phyloP scores from a whole-genome alignment of 2,329 filamentous ascomycete species.

The Ophiostoma piceae region DNA sequence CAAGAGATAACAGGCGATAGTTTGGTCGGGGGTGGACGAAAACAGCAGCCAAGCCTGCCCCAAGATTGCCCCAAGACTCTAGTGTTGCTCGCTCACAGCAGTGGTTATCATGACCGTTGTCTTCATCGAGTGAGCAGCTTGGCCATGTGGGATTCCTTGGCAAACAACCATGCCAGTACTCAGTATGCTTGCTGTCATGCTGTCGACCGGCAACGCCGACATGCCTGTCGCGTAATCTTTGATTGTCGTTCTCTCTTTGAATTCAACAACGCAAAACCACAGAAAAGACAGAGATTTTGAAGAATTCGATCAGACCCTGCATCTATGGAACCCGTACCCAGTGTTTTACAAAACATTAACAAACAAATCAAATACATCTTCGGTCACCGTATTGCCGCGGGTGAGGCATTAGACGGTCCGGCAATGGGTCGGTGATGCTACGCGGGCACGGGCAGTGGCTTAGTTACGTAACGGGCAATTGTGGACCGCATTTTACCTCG shows the following conservation, averaged over 20 bases:
- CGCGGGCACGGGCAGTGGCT: conserved; percentile 1
- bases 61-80: background rate
- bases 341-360: background rate
- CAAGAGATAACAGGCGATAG: conserved; percentile 13
- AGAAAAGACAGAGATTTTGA: background rate
- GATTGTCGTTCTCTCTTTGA: too few species aligned
- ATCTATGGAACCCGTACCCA: background rate
- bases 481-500: background rate
- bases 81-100: background rate
- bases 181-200: background rate
- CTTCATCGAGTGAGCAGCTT: background rate
- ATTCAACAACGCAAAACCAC: too few species aligned
- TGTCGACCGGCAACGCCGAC: conserved; percentile 9
- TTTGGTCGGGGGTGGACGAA: background rate
- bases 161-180: conserved; percentile 3
- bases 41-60: conserved; percentile 5
- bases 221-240: background rate
- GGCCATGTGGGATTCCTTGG: conserved; percentile 1
- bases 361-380: background rate
- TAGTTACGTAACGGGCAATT: conserved; percentile 8
- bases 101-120: background rate
- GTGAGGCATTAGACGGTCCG: conserved; percentile 11
- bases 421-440: background rate
- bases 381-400: conserved; percentile 3
- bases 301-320: background rate